Conservation (phyloP, 2,329 filamentous ascomycete species). For the Pyricularia sp. region DNA sequence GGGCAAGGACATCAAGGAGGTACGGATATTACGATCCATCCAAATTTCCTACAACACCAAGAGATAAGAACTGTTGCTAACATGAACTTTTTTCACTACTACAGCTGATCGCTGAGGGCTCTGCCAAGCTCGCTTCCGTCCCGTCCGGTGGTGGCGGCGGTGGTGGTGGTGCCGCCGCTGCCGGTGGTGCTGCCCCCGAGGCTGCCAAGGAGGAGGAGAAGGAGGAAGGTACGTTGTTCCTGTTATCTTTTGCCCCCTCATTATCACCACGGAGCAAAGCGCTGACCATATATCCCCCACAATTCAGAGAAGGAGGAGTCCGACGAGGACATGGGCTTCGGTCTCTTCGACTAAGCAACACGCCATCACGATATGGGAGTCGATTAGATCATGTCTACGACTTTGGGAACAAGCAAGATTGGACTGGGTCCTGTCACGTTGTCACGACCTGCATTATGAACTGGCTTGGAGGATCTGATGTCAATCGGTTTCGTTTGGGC, state of each 20-base stretch:
- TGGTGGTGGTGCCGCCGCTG: constrained; percentile 51
- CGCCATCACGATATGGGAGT: neutral
- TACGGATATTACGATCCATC: constrained; percentile 34
- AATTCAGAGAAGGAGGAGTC: constrained; percentile 50
- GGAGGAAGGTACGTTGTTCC: constrained; percentile 67
- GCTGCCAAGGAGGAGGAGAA: constrained; percentile 52
- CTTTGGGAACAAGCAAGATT: neutral
- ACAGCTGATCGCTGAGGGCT: constrained; percentile 83
- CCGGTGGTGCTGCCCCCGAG: constrained; percentile 53
- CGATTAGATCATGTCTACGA: neutral
- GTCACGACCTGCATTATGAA: constrained; percentile 9
- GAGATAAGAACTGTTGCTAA: too few species aligned
- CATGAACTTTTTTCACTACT: neutral
- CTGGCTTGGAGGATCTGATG: constrained; percentile 2
- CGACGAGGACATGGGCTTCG: constrained; percentile 66
- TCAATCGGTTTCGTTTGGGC: constrained; percentile 4
- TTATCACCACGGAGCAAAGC: neutral
- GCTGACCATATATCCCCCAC: constrained; percentile 2
- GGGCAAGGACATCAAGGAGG: constrained; percentile 88
- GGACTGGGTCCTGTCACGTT: constrained; percentile 1
- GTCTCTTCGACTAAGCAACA: constrained; percentile 56
- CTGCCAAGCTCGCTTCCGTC: constrained; percentile 91
- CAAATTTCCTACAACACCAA: too few species aligned
- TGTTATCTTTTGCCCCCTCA: too few species aligned
- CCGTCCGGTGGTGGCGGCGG: constrained; percentile 78